Conservation (phyloP, 305 asterid species). For the Fraxinus platypoda region DNA sequence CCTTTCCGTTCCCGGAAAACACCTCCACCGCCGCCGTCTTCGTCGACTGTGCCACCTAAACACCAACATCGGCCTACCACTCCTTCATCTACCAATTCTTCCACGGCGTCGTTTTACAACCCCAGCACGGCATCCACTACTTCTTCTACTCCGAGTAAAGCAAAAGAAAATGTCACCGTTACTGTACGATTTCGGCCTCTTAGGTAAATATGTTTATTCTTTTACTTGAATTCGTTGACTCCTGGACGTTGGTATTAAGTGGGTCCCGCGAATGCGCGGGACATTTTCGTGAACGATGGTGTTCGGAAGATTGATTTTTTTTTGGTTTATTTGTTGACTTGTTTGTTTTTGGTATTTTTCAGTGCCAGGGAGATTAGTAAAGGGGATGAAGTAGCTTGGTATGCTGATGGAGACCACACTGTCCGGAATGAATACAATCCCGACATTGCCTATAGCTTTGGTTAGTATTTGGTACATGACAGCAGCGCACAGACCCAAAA, state of each 20-base stretch:
- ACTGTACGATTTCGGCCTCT: constrained; percentile 90
- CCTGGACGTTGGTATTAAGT: neutral
- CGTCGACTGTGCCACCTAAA: constrained; percentile 12
- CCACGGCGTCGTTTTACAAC: constrained; percentile 29
- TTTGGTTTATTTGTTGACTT: neutral
- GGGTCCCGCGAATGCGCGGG: neutral
- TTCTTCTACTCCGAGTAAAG: constrained; percentile 33
- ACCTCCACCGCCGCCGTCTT: constrained; percentile 33
- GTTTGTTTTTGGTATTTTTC: constrained; percentile 16
- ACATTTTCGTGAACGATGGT: neutral
- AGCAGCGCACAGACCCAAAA: neutral
- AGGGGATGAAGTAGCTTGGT: constrained; percentile 90
- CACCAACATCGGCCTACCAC: constrained; percentile 34
- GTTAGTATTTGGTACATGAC: constrained; percentile 33
- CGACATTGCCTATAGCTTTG: constrained; percentile 56
- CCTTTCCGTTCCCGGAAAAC: constrained; percentile 72
- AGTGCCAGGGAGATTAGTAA: constrained; percentile 74
- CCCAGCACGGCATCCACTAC: constrained; percentile 28
- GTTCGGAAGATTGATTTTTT: neutral
- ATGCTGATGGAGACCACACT: constrained; percentile 75
- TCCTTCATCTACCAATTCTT: constrained; percentile 31
- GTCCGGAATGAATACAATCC: constrained; percentile 71
- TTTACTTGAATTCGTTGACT: neutral
- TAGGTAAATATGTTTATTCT: constrained; percentile 37
- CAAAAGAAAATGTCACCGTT: constrained; percentile 72